These are phyloP conservation scores for Smithsoniella earleae DNA, from an alignment of 163 green algal species.

Conservation along the genomic window DNA sequence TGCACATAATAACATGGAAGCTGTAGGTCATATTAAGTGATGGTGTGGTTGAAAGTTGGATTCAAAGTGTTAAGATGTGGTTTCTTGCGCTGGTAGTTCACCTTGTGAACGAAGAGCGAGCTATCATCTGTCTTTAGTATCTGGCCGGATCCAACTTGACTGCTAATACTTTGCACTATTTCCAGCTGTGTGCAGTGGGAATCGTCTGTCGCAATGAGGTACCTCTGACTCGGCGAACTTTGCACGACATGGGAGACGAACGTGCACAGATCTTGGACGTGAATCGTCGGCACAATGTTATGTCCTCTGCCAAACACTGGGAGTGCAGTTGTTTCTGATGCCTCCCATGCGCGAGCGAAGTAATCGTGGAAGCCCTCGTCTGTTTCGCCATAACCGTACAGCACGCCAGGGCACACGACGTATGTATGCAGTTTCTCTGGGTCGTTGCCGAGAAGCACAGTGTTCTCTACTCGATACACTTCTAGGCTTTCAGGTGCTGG, in stretches of 20 bases:
- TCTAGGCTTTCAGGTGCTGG: no score
- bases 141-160: background rate
- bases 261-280: background rate
- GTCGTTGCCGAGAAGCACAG: background rate
- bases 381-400: slow-evolving; percentile 4
- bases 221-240: background rate
- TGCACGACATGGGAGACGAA: background rate
- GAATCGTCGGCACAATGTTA: background rate
- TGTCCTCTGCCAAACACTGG: background rate
- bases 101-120: background rate
- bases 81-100: no score
- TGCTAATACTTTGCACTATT: background rate
- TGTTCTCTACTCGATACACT: slow-evolving; percentile 9
- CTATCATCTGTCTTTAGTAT: background rate
- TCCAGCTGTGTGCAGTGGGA: background rate
- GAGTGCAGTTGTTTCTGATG: background rate
- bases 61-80: no score
- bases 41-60: background rate
- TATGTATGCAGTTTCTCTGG: background rate
- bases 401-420: background rate
- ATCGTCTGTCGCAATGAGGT: slow-evolving; percentile 13
- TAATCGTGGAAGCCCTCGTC: background rate
- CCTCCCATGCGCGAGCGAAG: background rate
- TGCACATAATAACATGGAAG: background rate
- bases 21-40: background rate